Base-by-base conservation (phyloP, 106 monocot genomes). In the Acanthochlamys bracteata region DNA sequence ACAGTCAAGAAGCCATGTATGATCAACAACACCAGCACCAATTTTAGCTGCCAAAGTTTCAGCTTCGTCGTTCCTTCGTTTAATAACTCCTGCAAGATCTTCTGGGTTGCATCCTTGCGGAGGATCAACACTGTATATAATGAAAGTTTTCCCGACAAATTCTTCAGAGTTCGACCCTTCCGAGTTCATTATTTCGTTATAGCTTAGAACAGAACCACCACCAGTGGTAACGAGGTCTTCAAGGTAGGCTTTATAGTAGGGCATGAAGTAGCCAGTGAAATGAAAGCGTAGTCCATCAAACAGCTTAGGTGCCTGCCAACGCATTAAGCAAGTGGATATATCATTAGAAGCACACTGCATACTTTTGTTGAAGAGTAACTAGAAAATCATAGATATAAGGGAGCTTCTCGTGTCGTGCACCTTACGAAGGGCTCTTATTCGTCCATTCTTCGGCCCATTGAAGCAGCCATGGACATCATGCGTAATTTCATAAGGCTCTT, bases 361-460 rank as follows among this genome's bases (percentile, higher is more conserved):
- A 21, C 26, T 42, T 33, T 23, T 2, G 41, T 41, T 41, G 15
- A 27, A 40, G 15, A 24, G 43, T 24, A 60, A 40, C 22, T 27
- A 42, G 64, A 51, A 6, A 47, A 12, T 6, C 25, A 42, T 19
- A 46, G 40, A n/a, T n/a, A n/a, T n/a, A n/a, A n/a, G n/a, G n/a
- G n/a, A n/a, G n/a, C n/a, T n/a, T n/a, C n/a, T n/a, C n/a, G n/a
- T n/a, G n/a, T n/a, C n/a, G n/a, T n/a, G n/a, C 41, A 96, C 95
- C 82, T 88, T 82, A 55, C 80, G 54, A 65, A 74, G 68, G 24
- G 74, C 47, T 79, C 84, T 68, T 10, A 70, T 59, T 74, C 95
- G 79, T 75, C 95, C 95, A 51, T 55, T 80, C 66, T 70, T 90
- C 13, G 95, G 95, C 0, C 95, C 95, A 70, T 91, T 79, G 67